Evolutionary conservation across 257 asterid genomes (phyloP).

Genomic region (Haberlea rhodopensis): DNA sequence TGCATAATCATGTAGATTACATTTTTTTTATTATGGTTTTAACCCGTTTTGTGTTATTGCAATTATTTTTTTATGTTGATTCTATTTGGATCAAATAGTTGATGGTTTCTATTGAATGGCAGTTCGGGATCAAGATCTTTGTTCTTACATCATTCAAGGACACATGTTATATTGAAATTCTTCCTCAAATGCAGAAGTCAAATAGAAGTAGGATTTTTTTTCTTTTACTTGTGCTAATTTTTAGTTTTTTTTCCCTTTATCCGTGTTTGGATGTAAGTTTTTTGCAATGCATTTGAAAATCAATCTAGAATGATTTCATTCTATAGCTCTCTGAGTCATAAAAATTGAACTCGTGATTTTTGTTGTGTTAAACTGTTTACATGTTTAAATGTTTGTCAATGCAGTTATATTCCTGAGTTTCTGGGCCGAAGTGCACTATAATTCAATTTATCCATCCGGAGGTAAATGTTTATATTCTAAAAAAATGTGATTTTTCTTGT

Average conservation of each 20-base stretch:
- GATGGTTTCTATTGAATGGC: constrained; percentile 19
- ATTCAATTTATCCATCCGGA: constrained; percentile 77
- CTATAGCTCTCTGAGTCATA: no score
- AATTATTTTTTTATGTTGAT: not conserved
- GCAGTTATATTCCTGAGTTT: constrained; percentile 87
- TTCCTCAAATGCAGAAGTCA: constrained; percentile 69
- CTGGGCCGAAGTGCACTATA: constrained; percentile 95
- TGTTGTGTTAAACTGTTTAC: not conserved
- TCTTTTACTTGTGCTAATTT: not conserved
- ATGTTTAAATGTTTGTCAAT: not conserved
- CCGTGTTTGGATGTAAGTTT: not conserved
- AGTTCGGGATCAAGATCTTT: constrained; percentile 84
- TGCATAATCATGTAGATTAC: not conserved
- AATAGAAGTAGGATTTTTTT: constrained; percentile 56
- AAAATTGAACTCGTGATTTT: not conserved
- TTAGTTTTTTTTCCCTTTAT: constrained; percentile 16
- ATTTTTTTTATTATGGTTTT: not conserved
- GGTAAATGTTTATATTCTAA: constrained; percentile 40
- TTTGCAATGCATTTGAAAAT: not conserved
- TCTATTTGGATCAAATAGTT: constrained; percentile 3
- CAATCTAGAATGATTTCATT: not conserved
- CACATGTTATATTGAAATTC: constrained; percentile 90
- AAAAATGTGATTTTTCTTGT: not conserved
- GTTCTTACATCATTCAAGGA: constrained; percentile 88
- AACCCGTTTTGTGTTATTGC: not conserved